phyloP scores from a whole-genome alignment of 768 basidiomycete genomes.

The Candolleomyces eurysporus region DNA sequence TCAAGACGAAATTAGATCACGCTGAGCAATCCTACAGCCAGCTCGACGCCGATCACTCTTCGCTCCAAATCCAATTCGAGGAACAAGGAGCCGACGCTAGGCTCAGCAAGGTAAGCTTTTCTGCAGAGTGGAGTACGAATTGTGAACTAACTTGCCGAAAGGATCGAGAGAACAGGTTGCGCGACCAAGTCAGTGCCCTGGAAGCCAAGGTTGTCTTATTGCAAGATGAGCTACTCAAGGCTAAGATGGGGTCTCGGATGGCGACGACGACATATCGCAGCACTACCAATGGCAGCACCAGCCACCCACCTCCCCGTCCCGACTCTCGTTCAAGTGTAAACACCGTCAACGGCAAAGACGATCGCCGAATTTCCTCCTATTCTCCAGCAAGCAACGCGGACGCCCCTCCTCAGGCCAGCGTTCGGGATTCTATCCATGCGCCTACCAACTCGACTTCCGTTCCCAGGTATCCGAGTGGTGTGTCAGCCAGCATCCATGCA shows the following conservation, averaged over 20 bases:
- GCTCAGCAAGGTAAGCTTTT: constrained; percentile 52
- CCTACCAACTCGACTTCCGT: constrained; percentile 22
- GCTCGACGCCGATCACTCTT: constrained; percentile 67
- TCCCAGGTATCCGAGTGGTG: constrained; percentile 19
- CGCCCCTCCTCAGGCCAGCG: constrained; percentile 49
- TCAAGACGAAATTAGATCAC: constrained; percentile 61
- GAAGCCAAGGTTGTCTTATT: constrained; percentile 58
- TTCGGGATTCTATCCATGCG: constrained; percentile 72
- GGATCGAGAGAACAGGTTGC: constrained; percentile 71
- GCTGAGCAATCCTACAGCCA: constrained; percentile 62
- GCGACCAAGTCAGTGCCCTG: constrained; percentile 61
- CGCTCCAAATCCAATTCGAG: constrained; percentile 69
- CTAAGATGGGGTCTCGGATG: constrained; percentile 30
- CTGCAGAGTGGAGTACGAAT: neutral
- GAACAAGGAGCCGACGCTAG: constrained; percentile 74
- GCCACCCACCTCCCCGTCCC: constrained; percentile 55
- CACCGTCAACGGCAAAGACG: constrained; percentile 48
- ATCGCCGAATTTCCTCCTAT: constrained; percentile 30
- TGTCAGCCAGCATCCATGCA: constrained; percentile 25
- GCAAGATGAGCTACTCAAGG: constrained; percentile 57
- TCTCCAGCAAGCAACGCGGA: constrained; percentile 12
- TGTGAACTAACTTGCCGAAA: constrained; percentile 24
- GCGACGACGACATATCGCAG: constrained; percentile 40
- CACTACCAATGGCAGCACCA: constrained; percentile 38
- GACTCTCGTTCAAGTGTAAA: constrained; percentile 63